Percentiles rank a stretch among this genome's conserved stretches.
Evolutionary conservation across 2,329 filamentous ascomycete genomes (phyloP).

Genomic region (Aureobasidium sp.): DNA sequence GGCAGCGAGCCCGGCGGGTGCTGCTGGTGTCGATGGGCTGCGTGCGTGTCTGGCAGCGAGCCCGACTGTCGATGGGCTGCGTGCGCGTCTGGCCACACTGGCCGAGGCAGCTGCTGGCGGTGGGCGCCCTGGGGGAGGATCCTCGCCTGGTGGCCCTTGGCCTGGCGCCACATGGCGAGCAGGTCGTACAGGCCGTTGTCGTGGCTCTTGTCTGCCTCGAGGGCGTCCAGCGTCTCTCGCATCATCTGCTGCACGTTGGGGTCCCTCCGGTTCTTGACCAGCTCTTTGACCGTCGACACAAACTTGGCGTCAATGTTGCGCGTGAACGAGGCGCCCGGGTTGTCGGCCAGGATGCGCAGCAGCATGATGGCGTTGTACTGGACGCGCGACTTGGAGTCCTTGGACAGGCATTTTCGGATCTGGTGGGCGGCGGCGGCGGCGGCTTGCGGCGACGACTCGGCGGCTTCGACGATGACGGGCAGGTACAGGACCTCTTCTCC

Average conservation of each 20-base stretch:
- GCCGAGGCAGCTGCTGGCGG: neutral
- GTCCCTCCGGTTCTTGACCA: conserved; percentile 66
- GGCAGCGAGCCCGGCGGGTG: conserved; percentile 48
- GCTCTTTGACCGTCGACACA: conserved; percentile 63
- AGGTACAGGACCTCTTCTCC: conserved; percentile 89
- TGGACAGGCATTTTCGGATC: conserved; percentile 77
- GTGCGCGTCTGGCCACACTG: too few relatives aligned
- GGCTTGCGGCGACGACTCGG: conserved; percentile 83
- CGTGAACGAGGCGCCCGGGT: conserved; percentile 87
- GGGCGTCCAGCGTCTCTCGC: conserved; percentile 74
- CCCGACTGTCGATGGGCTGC: too few relatives aligned
- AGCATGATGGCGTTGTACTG: conserved; percentile 98
- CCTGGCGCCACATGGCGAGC: conserved; percentile 81
- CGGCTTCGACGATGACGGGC: conserved; percentile 86
- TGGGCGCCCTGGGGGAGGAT: conserved; percentile 17
- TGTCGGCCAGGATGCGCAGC: conserved; percentile 82
- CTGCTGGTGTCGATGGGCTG: conserved; percentile 1
- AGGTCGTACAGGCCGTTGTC: conserved; percentile 68
- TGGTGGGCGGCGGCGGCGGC: conserved; percentile 72
- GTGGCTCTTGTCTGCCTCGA: conserved; percentile 63
- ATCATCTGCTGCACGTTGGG: conserved; percentile 75
- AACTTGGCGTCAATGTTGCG: conserved; percentile 83
- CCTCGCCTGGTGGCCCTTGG: conserved; percentile 52
- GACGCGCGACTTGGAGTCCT: conserved; percentile 53
- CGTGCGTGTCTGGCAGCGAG: conserved; percentile 33